These are phyloP conservation scores for Chalaropsis ovoidea DNA, from an alignment of 2,329 filamentous ascomycete genomes.

Conservation along the genomic window DNA sequence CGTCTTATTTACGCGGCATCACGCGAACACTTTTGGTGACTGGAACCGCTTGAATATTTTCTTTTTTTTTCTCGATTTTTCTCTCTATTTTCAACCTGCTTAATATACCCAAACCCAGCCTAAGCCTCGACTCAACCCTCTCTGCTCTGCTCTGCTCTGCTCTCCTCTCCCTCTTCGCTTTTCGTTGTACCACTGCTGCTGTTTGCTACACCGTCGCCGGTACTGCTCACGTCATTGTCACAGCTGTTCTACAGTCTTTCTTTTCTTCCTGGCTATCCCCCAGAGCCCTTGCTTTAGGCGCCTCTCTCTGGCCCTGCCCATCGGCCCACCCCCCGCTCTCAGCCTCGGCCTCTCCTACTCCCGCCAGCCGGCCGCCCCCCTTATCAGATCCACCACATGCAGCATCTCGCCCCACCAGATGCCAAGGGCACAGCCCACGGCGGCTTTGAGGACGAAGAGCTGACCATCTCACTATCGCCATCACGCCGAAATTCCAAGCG, in stretches of 20 bases:
- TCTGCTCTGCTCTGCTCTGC: not conserved
- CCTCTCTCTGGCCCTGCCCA: not conserved
- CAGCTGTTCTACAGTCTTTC: not conserved
- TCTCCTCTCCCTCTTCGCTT: not conserved
- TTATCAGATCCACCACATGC: constrained; percentile 10
- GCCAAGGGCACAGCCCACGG: constrained; percentile 20
- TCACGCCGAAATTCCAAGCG: constrained; percentile 35
- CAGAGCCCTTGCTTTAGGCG: not conserved
- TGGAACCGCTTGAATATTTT: not conserved
- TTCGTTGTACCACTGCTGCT: not conserved
- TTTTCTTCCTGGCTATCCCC: not conserved
- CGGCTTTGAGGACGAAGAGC: constrained; percentile 68
- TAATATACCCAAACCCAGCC: constrained; percentile 2
- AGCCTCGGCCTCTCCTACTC: not conserved
- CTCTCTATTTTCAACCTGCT: not conserved
- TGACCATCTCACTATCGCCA: constrained; percentile 64
- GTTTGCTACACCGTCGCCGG: not conserved
- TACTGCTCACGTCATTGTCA: not conserved
- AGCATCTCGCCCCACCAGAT: constrained; percentile 22
- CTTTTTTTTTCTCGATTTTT: not conserved
- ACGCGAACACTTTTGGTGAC: not conserved
- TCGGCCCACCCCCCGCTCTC: not conserved
- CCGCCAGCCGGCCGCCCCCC: not conserved
- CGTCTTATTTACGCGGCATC: not conserved
- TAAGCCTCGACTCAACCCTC: not conserved